Evolutionary conservation across 345 rosid genomes (phyloP), one percentile per base, ranked within the genome.

Genomic region (Bruguiera sexangula): DNA sequence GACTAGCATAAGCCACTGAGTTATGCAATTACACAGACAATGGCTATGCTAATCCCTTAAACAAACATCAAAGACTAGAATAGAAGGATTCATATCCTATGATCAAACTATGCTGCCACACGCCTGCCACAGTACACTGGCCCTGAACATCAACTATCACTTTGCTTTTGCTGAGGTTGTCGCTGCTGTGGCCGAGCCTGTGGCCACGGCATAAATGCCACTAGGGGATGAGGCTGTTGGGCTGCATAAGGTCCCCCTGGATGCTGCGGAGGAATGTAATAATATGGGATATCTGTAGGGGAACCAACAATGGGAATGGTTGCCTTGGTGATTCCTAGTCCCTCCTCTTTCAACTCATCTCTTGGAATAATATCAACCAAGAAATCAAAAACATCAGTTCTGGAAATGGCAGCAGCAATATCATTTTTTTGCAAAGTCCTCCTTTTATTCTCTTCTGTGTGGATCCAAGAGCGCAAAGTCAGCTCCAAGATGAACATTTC

Each of bases 401-500:
- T 70, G 3, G 85, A 81, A 52, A 81, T 81, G 5, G 85, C 85
- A 29, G 85, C 85, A 1, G 80, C 82, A 22, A 81, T 81, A 64
- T 81, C 85, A 58, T 78, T 81, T 75, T 81, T 81, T 58, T 81
- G 85, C 46, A 78, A 67, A 10, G 85, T 81, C 68, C 85, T 72
- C 63, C 85, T 69, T 63, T 78, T 81, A 80, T 81, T 81, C 61
- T 81, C 82, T 57, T 81, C 85, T 0, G 85, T 81, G 73, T 81
- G 78, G 71, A 78, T 81, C 82, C 85, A 81, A 52, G 80, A 81
- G 36, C 82, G 82, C 31, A 78, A 62, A 43, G 85, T 81, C 54
- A 81, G 68, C 73, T 81, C 85, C 76, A 81, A 39, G 72, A 81
- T 75, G 75, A 81, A 81, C 85, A 81, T 78, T 71, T 81, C 82